These are phyloP conservation scores for Thermochaetoides thermophila DNA, from an alignment of 495 filamentous ascomycete genomes.

Conservation along the genomic window DNA sequence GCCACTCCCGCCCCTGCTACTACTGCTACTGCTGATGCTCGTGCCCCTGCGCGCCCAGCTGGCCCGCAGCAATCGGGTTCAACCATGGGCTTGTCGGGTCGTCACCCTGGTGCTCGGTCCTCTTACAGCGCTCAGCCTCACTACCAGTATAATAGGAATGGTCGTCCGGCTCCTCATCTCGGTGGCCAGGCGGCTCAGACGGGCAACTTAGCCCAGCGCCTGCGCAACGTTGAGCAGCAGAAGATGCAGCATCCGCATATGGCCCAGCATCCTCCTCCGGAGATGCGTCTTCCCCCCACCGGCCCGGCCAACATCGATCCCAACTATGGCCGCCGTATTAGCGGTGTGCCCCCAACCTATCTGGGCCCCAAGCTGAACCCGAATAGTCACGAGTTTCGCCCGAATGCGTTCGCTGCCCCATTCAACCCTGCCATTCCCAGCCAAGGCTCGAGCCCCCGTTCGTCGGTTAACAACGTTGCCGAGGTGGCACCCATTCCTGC, in stretches of 20 bases:
- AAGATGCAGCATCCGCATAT: constrained; percentile 26
- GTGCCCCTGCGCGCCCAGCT: constrained; percentile 13
- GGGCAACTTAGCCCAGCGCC: constrained; percentile 25
- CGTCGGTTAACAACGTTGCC: constrained; percentile 31
- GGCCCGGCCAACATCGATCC: constrained; percentile 37
- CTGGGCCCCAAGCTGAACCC: constrained; percentile 62
- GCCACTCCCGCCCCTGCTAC: constrained; percentile 14
- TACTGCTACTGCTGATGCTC: constrained; percentile 16
- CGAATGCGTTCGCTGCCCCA: constrained; percentile 58
- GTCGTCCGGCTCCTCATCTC: constrained; percentile 25
- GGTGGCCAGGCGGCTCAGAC: constrained; percentile 19
- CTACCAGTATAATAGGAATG: constrained; percentile 19
- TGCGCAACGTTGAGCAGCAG: constrained; percentile 30
- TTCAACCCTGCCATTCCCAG: constrained; percentile 62
- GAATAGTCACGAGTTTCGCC: constrained; percentile 69
- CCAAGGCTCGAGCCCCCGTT: constrained; percentile 48
- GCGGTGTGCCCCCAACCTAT: constrained; percentile 27
- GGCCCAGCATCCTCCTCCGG: constrained; percentile 23
- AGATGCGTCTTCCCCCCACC: constrained; percentile 36
- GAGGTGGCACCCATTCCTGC: constrained; percentile 30
- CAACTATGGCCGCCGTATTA: constrained; percentile 31
- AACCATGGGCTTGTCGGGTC: constrained; percentile 18
- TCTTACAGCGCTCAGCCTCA: constrained; percentile 19
- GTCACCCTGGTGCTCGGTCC: constrained; percentile 18
- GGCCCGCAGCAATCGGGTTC: constrained; percentile 20